A percentile compares a stretch with the other conserved stretches of the same genome.
Conservation (phyloP, 2,329 filamentous ascomycete genomes). For the Penicillium aurantiogriseum region DNA sequence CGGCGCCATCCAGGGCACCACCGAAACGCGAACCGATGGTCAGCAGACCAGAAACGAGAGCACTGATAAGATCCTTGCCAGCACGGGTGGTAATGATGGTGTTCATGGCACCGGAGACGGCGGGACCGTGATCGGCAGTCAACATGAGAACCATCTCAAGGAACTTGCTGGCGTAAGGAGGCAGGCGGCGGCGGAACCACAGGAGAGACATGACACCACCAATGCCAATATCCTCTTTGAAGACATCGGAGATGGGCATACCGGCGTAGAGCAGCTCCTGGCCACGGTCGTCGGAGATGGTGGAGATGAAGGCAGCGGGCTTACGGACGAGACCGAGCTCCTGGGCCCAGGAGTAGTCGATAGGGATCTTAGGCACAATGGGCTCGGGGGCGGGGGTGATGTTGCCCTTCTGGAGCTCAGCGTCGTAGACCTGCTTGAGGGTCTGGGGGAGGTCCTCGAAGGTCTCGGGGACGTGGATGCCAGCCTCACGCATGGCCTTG, state of each 20-base stretch:
- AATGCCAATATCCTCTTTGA: constrained; percentile 97
- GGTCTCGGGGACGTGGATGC: constrained; percentile 90
- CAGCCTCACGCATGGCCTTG: constrained; percentile 91
- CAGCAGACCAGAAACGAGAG: constrained; percentile 91
- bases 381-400: constrained; percentile 87
- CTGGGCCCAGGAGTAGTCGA: constrained; percentile 99
- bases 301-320: constrained; percentile 99
- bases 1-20: constrained; percentile 95
- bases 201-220: constrained; percentile 99
- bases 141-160: constrained; percentile 99
- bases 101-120: constrained; percentile 99
- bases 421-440: constrained; percentile 80
- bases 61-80: constrained; percentile 96
- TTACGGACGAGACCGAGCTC: constrained; percentile 99
- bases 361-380: constrained; percentile 95
- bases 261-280: constrained; percentile 98
- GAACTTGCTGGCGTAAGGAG: constrained; percentile 96
- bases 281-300: constrained; percentile 98
- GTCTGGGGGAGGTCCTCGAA: constrained; percentile 88
- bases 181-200: constrained; percentile 98
- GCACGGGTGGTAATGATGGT: constrained; percentile 99
- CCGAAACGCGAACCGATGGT: constrained; percentile 98
- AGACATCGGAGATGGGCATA: constrained; percentile 99
- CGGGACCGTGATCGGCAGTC: constrained; percentile 97
- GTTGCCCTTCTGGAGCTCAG: constrained; percentile 78